These are phyloP conservation scores for Ambispora gerdemannii DNA, from an alignment of 192 early-diverging fungal genomes.

Conservation along the genomic window DNA sequence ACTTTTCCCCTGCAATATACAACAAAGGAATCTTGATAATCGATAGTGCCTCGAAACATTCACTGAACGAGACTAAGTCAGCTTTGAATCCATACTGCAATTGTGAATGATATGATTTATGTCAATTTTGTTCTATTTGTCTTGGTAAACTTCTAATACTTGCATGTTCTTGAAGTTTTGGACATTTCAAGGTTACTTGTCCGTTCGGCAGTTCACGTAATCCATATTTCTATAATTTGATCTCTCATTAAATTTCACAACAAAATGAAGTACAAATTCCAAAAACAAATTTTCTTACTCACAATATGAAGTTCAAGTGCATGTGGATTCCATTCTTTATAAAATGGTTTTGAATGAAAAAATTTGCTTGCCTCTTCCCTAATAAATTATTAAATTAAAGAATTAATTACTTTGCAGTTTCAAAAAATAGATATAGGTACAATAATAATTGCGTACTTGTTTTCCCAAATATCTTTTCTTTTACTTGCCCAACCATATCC, in stretches of 20 bases:
- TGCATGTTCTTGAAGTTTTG: slow-evolving; percentile 46
- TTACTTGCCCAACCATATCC: slow-evolving; percentile 34
- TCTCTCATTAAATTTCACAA: neutral
- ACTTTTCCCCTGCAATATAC: slow-evolving; percentile 37
- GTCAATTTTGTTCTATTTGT: neutral
- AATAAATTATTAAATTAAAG: neutral
- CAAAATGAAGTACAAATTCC: neutral
- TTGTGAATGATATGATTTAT: neutral
- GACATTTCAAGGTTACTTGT: slow-evolving; percentile 43
- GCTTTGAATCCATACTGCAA: slow-evolving; percentile 27
- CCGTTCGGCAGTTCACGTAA: slow-evolving; percentile 41
- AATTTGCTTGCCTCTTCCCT: slow-evolving; percentile 33
- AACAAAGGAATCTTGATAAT: slow-evolving; percentile 42
- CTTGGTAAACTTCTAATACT: slow-evolving; percentile 8
- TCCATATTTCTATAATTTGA: slow-evolving; percentile 39
- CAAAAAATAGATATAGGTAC: neutral
- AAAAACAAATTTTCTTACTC: slow-evolving; percentile 17
- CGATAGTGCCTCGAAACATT: slow-evolving; percentile 34
- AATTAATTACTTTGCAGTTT: too few species aligned
- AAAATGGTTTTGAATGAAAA: slow-evolving; percentile 38
- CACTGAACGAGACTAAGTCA: slow-evolving; percentile 20
- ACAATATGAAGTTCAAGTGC: slow-evolving; percentile 53
- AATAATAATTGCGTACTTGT: slow-evolving; percentile 33
- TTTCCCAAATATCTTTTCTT: slow-evolving; percentile 47
- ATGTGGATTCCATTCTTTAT: slow-evolving; percentile 46